Evolutionary conservation across 2,329 filamentous ascomycete genomes (phyloP).

Genomic region (Echinosphaeria canescens): DNA sequence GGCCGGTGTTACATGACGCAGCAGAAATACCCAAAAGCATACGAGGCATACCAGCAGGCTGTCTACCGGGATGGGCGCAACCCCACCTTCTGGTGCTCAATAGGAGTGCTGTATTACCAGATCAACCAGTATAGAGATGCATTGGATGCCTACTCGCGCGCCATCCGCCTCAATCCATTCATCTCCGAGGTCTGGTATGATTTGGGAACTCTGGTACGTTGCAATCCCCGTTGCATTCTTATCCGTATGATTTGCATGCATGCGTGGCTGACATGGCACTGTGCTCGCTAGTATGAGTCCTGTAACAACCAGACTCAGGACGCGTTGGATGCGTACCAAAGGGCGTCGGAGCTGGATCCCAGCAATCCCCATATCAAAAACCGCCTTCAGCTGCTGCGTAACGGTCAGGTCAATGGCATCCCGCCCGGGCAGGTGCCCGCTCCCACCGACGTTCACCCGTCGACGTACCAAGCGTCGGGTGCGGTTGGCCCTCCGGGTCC

Average conservation of each 20-base stretch:
- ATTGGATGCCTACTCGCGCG: slow-evolving; percentile 89
- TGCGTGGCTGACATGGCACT: slow-evolving; percentile 4
- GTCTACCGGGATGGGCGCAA: slow-evolving; percentile 96
- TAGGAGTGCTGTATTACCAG: slow-evolving; percentile 96
- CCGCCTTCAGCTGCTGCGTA: slow-evolving; percentile 71
- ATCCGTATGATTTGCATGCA: slow-evolving; percentile 5
- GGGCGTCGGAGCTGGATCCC: slow-evolving; percentile 86
- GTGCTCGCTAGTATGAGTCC: slow-evolving; percentile 59
- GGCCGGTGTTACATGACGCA: slow-evolving; percentile 99
- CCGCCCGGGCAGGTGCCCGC: slow-evolving; percentile 60
- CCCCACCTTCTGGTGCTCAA: slow-evolving; percentile 98
- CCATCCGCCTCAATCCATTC: slow-evolving; percentile 90
- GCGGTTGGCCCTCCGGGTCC: slow-evolving; percentile 70
- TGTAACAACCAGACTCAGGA: slow-evolving; percentile 98
- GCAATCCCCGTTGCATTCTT: too few relatives aligned
- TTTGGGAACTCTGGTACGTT: slow-evolving; percentile 73
- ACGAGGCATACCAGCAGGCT: slow-evolving; percentile 95
- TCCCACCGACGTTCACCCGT: slow-evolving; percentile 88
- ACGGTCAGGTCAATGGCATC: slow-evolving; percentile 52
- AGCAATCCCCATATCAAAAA: slow-evolving; percentile 92
- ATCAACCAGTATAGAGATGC: slow-evolving; percentile 99
- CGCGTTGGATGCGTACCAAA: slow-evolving; percentile 85
- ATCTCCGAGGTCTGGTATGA: slow-evolving; percentile 99
- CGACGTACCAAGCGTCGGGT: slow-evolving; percentile 71
- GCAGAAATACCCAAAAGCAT: slow-evolving; percentile 96